phyloP scores from a whole-genome alignment of 768 basidiomycete genomes.

The Arthromyces matolae region DNA sequence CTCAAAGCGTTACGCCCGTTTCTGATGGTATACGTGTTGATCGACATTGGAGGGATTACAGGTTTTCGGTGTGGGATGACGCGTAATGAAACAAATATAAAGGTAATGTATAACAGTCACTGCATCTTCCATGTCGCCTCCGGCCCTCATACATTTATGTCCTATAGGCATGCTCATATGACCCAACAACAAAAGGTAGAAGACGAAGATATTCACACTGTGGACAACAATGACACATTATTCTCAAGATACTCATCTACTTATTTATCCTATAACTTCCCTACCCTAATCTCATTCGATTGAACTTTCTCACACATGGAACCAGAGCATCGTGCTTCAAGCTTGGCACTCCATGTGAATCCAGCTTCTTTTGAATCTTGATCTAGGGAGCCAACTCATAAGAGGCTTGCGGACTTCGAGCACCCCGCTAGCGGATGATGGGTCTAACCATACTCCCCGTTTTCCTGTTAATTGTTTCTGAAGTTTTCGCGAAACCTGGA shows the following conservation, averaged over 20 bases:
- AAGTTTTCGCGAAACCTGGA: conserved; percentile 8
- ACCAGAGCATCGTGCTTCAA: too few species aligned
- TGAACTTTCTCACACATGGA: neutral
- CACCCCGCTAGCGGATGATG: conserved; percentile 5
- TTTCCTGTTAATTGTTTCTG: conserved; percentile 1
- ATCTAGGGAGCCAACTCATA: neutral
- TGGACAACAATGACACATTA: conserved; percentile 5
- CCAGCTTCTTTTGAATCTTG: neutral
- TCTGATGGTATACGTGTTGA: conserved; percentile 60
- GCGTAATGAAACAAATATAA: too few species aligned
- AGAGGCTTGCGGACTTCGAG: too few species aligned
- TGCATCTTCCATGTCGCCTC: neutral
- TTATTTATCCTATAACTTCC: neutral
- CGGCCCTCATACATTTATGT: too few species aligned
- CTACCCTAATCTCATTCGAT: conserved; percentile 4
- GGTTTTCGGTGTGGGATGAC: conserved; percentile 61
- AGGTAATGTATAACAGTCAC: neutral
- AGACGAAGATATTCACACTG: neutral
- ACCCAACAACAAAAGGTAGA: too few species aligned
- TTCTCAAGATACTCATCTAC: conserved; percentile 5
- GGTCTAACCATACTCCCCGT: conserved; percentile 1
- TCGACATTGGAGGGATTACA: conserved; percentile 63
- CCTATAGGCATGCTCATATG: too few species aligned
- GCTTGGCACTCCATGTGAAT: neutral
- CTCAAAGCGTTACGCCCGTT: conserved; percentile 25